Evolutionary conservation across 2,329 filamentous ascomycete species (phyloP).

Genomic region (Leptographium flavum): DNA sequence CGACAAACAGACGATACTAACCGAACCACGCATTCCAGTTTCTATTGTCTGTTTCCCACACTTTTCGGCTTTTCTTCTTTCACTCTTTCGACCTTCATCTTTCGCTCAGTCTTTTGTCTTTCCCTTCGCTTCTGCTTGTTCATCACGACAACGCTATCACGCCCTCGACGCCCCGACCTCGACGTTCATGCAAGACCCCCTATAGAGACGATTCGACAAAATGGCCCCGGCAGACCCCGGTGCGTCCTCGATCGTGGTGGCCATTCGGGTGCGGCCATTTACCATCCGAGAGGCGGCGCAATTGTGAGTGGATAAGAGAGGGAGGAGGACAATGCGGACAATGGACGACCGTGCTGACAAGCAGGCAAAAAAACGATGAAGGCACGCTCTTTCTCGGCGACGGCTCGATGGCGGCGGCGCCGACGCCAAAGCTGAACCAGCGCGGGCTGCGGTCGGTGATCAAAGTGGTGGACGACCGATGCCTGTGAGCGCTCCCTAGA

Average conservation of each 20-base stretch:
- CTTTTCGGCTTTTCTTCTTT: too few species aligned
- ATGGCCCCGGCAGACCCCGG: slow-evolving; percentile 26
- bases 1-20: not conserved
- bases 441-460: slow-evolving; percentile 84
- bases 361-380: slow-evolving; percentile 50
- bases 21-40: not conserved
- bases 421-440: slow-evolving; percentile 69
- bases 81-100: too few species aligned
- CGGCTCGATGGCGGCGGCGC: slow-evolving; percentile 78
- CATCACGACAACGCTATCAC: too few species aligned
- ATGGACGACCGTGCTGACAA: not conserved
- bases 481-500: slow-evolving; percentile 71
- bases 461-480: slow-evolving; percentile 92
- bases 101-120: too few species aligned
- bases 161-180: too few species aligned
- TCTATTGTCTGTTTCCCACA: too few species aligned
- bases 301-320: slow-evolving; percentile 35
- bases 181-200: too few species aligned
- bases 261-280: slow-evolving; percentile 59
- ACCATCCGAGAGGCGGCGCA: slow-evolving; percentile 91
- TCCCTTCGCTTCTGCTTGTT: too few species aligned
- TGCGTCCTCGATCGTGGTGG: slow-evolving; percentile 44
- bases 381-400: slow-evolving; percentile 89
- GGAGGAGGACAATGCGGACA: not conserved
- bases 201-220: slow-evolving; percentile 5